Evolutionary conservation across 441 rosid species (phyloP).

Genomic region (Biscutella laevigata): DNA sequence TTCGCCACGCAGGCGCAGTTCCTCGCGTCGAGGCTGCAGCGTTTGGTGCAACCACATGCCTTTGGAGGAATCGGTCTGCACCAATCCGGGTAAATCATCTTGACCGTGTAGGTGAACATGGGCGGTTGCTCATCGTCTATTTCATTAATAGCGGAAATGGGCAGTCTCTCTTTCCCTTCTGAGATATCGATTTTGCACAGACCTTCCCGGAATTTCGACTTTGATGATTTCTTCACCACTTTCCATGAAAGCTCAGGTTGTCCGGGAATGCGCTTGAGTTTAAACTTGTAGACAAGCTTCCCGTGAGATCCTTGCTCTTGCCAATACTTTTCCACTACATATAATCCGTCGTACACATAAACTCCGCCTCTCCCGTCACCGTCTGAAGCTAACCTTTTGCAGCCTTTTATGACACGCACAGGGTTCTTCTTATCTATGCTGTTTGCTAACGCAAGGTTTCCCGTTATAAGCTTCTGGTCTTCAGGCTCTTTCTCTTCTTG

Average conservation of each 20-base stretch:
- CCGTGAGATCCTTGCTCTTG: conserved; percentile 55
- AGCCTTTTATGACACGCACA: conserved; percentile 78
- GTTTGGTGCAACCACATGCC: conserved; percentile 50
- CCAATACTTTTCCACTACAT: conserved; percentile 53
- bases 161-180: conserved; percentile 55
- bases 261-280: conserved; percentile 51
- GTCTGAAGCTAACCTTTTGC: conserved; percentile 27
- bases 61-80: conserved; percentile 37
- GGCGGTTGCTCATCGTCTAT: conserved; percentile 66
- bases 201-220: conserved; percentile 45
- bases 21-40: conserved; percentile 46
- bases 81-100: conserved; percentile 53
- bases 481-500: conserved; percentile 44
- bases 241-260: conserved; percentile 90
- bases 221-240: conserved; percentile 50
- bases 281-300: conserved; percentile 60
- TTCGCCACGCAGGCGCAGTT: conserved; percentile 53
- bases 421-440: conserved; percentile 47
- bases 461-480: conserved; percentile 66
- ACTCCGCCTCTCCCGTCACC: conserved; percentile 31
- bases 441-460: conserved; percentile 68
- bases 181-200: conserved; percentile 57
- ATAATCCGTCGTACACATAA: conserved; percentile 71
- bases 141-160: conserved; percentile 68
- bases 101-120: conserved; percentile 41